Evolutionary conservation across 2,329 filamentous ascomycete species (phyloP).

Genomic region (Hypoxylon sp.): DNA sequence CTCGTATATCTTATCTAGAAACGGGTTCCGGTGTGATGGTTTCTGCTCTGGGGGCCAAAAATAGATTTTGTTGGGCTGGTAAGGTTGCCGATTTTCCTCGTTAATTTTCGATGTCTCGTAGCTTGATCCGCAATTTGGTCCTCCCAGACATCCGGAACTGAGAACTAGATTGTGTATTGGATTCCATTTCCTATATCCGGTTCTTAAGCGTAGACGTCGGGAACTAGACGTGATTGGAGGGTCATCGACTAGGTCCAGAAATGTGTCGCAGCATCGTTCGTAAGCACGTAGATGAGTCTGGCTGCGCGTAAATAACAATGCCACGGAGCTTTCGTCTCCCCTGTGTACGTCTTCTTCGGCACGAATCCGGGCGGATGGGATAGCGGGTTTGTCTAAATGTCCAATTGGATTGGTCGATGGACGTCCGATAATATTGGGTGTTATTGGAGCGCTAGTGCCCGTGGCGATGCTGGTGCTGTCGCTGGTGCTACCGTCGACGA

Average conservation of each 20-base stretch:
- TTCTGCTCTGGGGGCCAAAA: conserved; percentile 46
- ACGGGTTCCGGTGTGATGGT: conserved; percentile 14
- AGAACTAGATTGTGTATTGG: conserved; percentile 39
- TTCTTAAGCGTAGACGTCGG: conserved; percentile 61
- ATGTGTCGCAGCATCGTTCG: conserved; percentile 63
- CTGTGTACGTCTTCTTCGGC: conserved; percentile 60
- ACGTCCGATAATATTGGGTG: background rate
- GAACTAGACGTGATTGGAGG: conserved; percentile 52
- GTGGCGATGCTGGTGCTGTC: background rate
- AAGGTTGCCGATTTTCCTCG: conserved; percentile 24
- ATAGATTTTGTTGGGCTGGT: conserved; percentile 42
- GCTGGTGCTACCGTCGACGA: conserved; percentile 3
- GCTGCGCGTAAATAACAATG: conserved; percentile 61
- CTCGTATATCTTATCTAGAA: conserved; percentile 36
- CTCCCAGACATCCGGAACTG: background rate
- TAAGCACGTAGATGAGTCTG: conserved; percentile 69
- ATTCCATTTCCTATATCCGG: conserved; percentile 58
- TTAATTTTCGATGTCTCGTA: no score
- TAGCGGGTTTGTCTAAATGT: conserved; percentile 53
- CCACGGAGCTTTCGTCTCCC: conserved; percentile 57
- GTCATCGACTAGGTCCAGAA: conserved; percentile 70
- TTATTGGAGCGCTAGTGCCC: background rate
- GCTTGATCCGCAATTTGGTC: background rate
- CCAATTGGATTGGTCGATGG: conserved; percentile 17
- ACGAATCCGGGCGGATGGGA: conserved; percentile 49